Conservation (phyloP, 306 rosid species). For the Leucaena leucocephala region DNA sequence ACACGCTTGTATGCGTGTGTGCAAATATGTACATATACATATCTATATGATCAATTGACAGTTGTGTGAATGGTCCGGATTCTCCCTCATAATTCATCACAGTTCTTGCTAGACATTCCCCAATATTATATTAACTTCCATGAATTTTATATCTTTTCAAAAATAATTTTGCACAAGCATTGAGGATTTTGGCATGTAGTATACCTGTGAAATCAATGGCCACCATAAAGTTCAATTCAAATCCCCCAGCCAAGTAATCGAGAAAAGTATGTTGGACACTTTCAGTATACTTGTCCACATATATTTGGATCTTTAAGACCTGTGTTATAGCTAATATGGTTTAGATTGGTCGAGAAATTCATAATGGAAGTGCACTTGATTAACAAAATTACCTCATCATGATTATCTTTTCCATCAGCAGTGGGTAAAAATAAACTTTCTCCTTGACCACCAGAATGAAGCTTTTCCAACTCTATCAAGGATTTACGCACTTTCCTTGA, state of each 20-base stretch:
- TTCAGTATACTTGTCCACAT: slow-evolving; percentile 65
- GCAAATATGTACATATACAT: neutral
- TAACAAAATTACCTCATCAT: slow-evolving; percentile 54
- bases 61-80: neutral
- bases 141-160: neutral
- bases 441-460: slow-evolving; percentile 55
- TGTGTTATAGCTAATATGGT: slow-evolving; percentile 40
- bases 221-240: slow-evolving; percentile 80
- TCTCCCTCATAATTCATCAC: neutral
- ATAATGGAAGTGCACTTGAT: slow-evolving; percentile 6
- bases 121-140: neutral
- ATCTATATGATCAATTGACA: neutral
- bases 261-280: slow-evolving; percentile 68
- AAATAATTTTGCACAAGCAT: neutral
- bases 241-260: slow-evolving; percentile 79
- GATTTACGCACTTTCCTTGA: slow-evolving; percentile 70
- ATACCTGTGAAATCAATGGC: slow-evolving; percentile 84
- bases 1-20: neutral
- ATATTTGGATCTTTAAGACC: slow-evolving; percentile 69
- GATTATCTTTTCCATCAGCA: slow-evolving; percentile 56
- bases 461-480: slow-evolving; percentile 68
- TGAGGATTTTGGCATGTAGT: slow-evolving; percentile 5
- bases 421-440: slow-evolving; percentile 51
- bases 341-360: slow-evolving; percentile 19
- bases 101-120: neutral